Conservation (phyloP, 352 stramenopile species). For the Phytophthora podocarpi region DNA sequence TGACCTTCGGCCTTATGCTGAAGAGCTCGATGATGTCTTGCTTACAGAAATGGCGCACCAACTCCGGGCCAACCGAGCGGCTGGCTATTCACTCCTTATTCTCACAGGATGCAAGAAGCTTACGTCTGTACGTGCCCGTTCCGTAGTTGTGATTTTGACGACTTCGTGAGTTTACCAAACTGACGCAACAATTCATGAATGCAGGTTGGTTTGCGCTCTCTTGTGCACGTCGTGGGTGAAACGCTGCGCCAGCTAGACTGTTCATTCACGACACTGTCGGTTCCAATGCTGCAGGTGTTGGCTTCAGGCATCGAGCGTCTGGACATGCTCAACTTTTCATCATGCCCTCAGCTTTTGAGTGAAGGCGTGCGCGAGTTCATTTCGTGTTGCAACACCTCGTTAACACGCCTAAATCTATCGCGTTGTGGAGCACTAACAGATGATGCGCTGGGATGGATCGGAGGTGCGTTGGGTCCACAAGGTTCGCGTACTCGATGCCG, state of each 20-base stretch:
- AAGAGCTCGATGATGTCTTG: conserved; percentile 58
- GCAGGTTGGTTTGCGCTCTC: conserved; percentile 74
- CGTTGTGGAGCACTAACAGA: conserved; percentile 67
- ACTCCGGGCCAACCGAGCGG: conserved; percentile 43
- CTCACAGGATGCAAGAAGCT: conserved; percentile 64
- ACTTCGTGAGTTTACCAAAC: too few relatives aligned
- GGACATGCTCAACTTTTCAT: conserved; percentile 64
- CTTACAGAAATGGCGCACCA: conserved; percentile 68
- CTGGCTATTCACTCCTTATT: conserved; percentile 54
- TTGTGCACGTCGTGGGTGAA: conserved; percentile 62
- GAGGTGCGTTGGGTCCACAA: conserved; percentile 63
- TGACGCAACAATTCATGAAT: too few relatives aligned
- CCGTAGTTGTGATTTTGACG: neutral
- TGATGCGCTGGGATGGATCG: conserved; percentile 75
- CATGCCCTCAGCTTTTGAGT: conserved; percentile 52
- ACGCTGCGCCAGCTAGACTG: conserved; percentile 56
- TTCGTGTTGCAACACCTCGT: conserved; percentile 61
- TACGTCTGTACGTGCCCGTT: conserved; percentile 34
- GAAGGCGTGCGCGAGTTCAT: conserved; percentile 73
- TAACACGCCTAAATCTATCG: conserved; percentile 67
- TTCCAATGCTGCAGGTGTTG: conserved; percentile 74
- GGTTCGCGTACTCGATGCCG: conserved; percentile 66
- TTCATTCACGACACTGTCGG: conserved; percentile 51
- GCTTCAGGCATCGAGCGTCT: conserved; percentile 65
- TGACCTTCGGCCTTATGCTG: conserved; percentile 49